Evolutionary conservation across 176 grass and related monocot species (phyloP).

Genomic region (Carex myosuroides): DNA sequence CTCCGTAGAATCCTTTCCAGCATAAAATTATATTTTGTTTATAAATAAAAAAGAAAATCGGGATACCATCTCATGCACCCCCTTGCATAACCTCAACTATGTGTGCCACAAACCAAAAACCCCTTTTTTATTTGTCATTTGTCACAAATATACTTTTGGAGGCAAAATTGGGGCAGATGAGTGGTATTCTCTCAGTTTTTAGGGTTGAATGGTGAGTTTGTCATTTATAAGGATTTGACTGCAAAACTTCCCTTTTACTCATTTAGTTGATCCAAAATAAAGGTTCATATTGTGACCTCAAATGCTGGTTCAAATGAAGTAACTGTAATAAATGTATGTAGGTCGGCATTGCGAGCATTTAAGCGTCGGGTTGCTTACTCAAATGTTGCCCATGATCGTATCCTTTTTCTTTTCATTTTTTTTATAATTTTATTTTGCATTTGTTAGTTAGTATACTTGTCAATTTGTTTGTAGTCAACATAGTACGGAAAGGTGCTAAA

Average conservation of each 20-base stretch:
- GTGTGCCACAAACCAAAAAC: background rate
- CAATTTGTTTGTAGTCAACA: background rate
- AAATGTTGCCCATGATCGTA: slow-evolving; percentile 79
- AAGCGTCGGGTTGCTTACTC: slow-evolving; percentile 81
- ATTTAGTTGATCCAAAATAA: background rate
- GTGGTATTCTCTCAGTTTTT: background rate
- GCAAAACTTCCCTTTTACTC: background rate
- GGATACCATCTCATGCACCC: background rate
- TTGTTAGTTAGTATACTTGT: background rate
- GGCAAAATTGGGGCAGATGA: background rate
- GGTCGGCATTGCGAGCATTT: slow-evolving; percentile 80
- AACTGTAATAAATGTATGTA: slow-evolving; percentile 31
- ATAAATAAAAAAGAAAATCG: too few relatives aligned
- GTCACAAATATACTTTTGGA: background rate
- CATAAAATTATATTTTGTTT: too few relatives aligned
- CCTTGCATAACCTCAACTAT: slow-evolving; percentile 2
- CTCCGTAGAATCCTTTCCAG: too few relatives aligned
- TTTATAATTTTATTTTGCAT: background rate
- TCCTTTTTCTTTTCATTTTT: slow-evolving; percentile 27
- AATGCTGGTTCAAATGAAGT: background rate
- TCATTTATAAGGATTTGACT: background rate
- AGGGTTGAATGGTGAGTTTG: background rate
- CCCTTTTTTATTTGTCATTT: background rate
- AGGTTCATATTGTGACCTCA: background rate
- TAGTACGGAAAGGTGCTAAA: background rate